Evolutionary conservation across 2,329 filamentous ascomycete genomes (phyloP), one percentile per base, ranked within the genome.

Genomic region (Xylariales sp.): DNA sequence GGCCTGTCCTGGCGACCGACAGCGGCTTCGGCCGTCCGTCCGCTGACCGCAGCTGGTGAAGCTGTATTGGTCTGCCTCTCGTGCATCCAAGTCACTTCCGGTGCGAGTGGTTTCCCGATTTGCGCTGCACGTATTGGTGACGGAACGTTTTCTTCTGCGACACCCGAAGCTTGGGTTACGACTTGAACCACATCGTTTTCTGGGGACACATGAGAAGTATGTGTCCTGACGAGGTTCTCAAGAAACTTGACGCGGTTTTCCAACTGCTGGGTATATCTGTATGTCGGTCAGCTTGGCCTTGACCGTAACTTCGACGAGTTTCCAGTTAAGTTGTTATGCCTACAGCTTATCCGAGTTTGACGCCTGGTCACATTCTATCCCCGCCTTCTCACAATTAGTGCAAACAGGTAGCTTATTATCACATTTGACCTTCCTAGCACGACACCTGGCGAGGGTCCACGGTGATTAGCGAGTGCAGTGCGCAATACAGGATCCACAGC

Each of bases 321-420:
- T 8, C 7, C 24, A n/a, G 7, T n/a, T n/a, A 27, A 27, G 24
- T n/a, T 27, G 24, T n/a, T 8, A 28, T 31, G 31, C 36, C 20
- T 21, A 39, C 36, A 31, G 25, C 15, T 39, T 39, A 27, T 39
- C 36, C 25, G 36, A 31, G 16, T 20, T 39, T 11, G 36, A 21
- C 7, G 35, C 36, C 22, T 39, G 36, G 36, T 39, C 36, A 18
- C 43, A 45, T 14, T 40, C 19, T 6, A 42, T 25, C 12, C 20
- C 34, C 3, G 40, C 31, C 15, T 28, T 40, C 27, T 42, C 43
- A 28, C 91, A 97, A 66, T 97, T 91, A 6, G 88, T 90, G 66
- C 93, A 98, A 47, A 88, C 82, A 25, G 93, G 91, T 66, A 95
- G 80, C 68, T 94, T 95, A 51, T 91, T 93, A 60, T 97, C 93